phyloP scores from a whole-genome alignment of 148 eudicot species.

The Rhododendron henanense region DNA sequence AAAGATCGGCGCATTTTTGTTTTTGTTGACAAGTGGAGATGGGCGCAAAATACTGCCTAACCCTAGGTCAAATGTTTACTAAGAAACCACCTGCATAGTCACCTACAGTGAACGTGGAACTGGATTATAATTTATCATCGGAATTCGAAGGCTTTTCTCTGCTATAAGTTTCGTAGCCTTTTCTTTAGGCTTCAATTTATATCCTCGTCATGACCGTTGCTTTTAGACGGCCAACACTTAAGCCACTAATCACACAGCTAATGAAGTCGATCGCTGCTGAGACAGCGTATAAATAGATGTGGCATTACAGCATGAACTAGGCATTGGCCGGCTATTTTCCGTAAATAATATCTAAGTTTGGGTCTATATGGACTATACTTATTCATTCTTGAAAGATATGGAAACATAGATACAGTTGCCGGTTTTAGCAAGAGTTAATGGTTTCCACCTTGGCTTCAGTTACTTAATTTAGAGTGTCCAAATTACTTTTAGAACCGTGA shows the following conservation, averaged over 20 bases:
- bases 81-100: background rate
- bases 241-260: background rate
- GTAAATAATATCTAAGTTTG: background rate
- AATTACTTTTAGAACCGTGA: background rate
- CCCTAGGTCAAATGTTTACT: background rate
- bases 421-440: background rate
- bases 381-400: background rate
- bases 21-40: background rate
- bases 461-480: background rate
- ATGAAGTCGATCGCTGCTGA: background rate
- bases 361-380: background rate
- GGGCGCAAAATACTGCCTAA: background rate
- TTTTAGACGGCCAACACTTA: background rate
- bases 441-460: background rate
- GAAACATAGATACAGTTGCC: background rate
- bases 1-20: too few relatives aligned
- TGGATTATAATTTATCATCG: too few relatives aligned
- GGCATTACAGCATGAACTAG: background rate
- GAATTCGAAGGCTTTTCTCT: background rate
- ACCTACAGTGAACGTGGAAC: background rate
- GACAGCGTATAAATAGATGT: background rate
- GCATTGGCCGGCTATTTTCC: too few relatives aligned
- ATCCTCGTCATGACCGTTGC: background rate
- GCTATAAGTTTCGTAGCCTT: background rate
- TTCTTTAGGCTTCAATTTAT: background rate